Conservation (phyloP, 2,329 filamentous ascomycete species). For the Microsporum canis region DNA sequence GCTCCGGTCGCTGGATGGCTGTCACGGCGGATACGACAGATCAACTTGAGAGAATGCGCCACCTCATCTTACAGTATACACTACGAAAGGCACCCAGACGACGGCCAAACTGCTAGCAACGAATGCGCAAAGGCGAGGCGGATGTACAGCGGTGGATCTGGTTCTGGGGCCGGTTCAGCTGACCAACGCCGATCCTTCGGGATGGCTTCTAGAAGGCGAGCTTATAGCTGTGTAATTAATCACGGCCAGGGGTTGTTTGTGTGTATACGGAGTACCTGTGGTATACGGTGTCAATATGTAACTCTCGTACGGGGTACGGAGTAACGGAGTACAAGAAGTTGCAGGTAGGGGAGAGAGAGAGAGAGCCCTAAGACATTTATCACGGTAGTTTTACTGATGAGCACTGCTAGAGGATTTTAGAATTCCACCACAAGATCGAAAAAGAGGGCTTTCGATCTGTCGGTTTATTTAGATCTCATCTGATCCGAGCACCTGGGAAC, state of each 20-base stretch:
- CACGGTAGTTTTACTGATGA: neutral
- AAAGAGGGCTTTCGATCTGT: neutral
- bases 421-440: neutral
- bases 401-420: neutral
- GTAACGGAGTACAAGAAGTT: neutral
- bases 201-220: conserved; percentile 3
- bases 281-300: neutral
- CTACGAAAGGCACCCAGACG: neutral
- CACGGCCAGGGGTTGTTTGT: neutral
- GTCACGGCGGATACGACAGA: neutral
- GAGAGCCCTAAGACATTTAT: neutral
- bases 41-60: neutral
- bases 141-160: neutral
- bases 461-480: neutral
- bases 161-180: conserved; percentile 2
- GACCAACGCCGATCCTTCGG: conserved; percentile 2
- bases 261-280: neutral
- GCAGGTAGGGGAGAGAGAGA: neutral
- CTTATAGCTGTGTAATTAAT: conserved; percentile 1
- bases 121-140: neutral
- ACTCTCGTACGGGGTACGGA: neutral
- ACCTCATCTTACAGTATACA: neutral
- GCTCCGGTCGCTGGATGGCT: neutral
- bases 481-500: neutral
- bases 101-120: neutral